Evolutionary conservation across 352 stramenopile genomes (phyloP), one percentile per base, ranked within the genome.

Genomic region (Phytophthora hibernalis): DNA sequence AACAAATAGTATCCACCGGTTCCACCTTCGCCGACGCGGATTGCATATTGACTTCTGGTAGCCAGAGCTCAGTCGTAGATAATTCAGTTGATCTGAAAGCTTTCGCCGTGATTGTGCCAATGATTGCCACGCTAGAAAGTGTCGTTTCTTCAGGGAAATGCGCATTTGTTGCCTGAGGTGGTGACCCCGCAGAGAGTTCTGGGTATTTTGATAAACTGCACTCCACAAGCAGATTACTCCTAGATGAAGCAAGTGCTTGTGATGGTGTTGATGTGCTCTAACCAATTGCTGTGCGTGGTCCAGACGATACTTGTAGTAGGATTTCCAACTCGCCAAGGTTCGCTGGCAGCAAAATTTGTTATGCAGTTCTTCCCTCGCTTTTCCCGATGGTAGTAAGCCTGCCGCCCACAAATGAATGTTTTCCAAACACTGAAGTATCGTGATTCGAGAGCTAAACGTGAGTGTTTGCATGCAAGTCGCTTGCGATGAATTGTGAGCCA

Each of bases 41-140:
- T 80, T 79, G 12, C 56, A 82, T 40, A 70, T 59, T 18, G 74
- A 82, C 1, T 26, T 60, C 11, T 63, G 45, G 22, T 67, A 82
- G 1, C 3, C 24, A 33, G n/a, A 1, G 21, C 63, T 61, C 21
- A 24, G 24, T 16, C 53, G 65, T 24, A 70, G 18, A 37, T 35
- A 4, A 2, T 48, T 28, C 16, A 67, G 4, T 48, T 31, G 10
- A n/a, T 63, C 37, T 21, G 3, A 24, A 21, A 66, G 5, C 16
- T 11, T n/a, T 37, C 38, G 20, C 31, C 45, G 52, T 10, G 40
- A 69, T 43, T 38, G 45, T 2, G 30, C 15, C 28, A 45, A 58
- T 11, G 8, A 28, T 13, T 44, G 54, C 77, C 74, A 85, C 15
- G 3, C 28, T 20, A 3, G 20, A 57, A 83, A 80, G 43, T 63